These are phyloP conservation scores for Aspergillus quadrilineatus DNA, from an alignment of 2,329 filamentous ascomycete genomes.

Conservation along the genomic window DNA sequence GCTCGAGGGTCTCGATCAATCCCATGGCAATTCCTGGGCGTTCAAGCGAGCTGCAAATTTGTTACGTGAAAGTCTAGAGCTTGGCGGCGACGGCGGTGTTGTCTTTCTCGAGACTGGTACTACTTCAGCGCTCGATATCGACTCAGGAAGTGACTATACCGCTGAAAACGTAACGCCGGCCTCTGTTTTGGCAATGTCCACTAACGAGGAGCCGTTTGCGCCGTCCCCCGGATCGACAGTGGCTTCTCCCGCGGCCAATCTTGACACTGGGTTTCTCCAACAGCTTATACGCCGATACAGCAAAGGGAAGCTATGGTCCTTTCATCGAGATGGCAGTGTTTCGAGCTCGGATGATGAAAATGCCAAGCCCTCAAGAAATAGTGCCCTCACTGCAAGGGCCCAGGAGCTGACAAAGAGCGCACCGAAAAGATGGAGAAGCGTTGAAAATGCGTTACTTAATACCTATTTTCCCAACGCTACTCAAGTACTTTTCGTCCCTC, in stretches of 20 bases:
- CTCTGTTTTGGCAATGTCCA: conserved; percentile 36
- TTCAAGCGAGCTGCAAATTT: conserved; percentile 51
- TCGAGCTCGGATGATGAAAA: conserved; percentile 48
- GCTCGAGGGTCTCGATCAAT: conserved; percentile 31
- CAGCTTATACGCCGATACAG: conserved; percentile 46
- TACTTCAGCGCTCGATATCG: conserved; percentile 27
- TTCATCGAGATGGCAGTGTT: conserved; percentile 45
- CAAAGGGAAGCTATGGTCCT: conserved; percentile 50
- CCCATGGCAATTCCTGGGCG: conserved; percentile 41
- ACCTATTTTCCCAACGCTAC: conserved; percentile 49
- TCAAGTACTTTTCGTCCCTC: conserved; percentile 52
- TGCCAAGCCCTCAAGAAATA: conserved; percentile 16
- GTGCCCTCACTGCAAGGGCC: conserved; percentile 13
- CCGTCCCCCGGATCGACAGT: conserved; percentile 29
- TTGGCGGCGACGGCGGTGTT: conserved; percentile 49
- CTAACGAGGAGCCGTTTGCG: conserved; percentile 37
- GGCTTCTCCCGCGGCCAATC: conserved; percentile 29
- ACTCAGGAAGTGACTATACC: conserved; percentile 32
- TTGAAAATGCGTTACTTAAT: conserved; percentile 42
- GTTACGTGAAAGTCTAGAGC: conserved; percentile 48
- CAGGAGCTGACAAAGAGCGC: conserved; percentile 22
- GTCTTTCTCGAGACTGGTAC: conserved; percentile 37
- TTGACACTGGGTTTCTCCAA: conserved; percentile 34
- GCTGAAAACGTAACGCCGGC: conserved; percentile 29
- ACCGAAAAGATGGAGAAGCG: conserved; percentile 31